These are phyloP conservation scores for Aspergillus oerlinghausenensis DNA, from an alignment of 2,329 filamentous ascomycete species.

Conservation along the genomic window DNA sequence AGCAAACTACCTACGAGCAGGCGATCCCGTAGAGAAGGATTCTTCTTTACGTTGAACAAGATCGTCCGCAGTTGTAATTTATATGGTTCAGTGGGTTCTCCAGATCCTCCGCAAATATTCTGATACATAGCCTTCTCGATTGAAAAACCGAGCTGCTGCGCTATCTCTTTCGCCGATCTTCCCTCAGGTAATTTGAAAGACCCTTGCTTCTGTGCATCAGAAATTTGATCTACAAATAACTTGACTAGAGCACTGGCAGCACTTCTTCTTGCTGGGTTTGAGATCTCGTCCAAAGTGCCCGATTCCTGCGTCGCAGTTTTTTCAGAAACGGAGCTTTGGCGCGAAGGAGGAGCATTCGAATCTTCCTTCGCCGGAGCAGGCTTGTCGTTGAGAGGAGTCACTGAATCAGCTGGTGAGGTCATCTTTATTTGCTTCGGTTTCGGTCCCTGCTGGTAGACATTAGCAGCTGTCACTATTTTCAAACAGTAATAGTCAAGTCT, in stretches of 20 bases:
- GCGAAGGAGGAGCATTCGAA: conserved; percentile 21
- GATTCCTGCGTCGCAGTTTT: conserved; percentile 29
- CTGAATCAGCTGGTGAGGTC: conserved; percentile 24
- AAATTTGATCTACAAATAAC: conserved; percentile 62
- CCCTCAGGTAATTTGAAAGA: conserved; percentile 60
- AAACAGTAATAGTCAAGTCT: conserved; percentile 9
- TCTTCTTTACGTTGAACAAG: conserved; percentile 83
- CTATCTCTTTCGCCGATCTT: conserved; percentile 59
- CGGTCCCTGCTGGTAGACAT: conserved; percentile 31
- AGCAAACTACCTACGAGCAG: conserved; percentile 69
- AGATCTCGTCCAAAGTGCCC: conserved; percentile 45
- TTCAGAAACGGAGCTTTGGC: conserved; percentile 27
- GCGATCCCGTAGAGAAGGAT: conserved; percentile 69
- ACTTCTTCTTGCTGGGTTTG: conserved; percentile 62
- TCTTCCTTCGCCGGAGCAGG: conserved; percentile 31
- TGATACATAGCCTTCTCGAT: conserved; percentile 68
- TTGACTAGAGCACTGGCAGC: conserved; percentile 68
- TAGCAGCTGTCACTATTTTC: conserved; percentile 14
- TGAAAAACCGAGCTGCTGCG: conserved; percentile 67
- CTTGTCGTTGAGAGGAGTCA: conserved; percentile 20
- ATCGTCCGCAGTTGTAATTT: conserved; percentile 67
- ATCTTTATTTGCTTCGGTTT: conserved; percentile 40
- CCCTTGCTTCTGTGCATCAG: conserved; percentile 62
- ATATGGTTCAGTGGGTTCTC: conserved; percentile 53
- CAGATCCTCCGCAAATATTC: conserved; percentile 47